Percentiles rank a stretch among this genome's conserved stretches.
Conservation (phyloP, 768 basidiomycete species). For the Kwoniella sp. region DNA sequence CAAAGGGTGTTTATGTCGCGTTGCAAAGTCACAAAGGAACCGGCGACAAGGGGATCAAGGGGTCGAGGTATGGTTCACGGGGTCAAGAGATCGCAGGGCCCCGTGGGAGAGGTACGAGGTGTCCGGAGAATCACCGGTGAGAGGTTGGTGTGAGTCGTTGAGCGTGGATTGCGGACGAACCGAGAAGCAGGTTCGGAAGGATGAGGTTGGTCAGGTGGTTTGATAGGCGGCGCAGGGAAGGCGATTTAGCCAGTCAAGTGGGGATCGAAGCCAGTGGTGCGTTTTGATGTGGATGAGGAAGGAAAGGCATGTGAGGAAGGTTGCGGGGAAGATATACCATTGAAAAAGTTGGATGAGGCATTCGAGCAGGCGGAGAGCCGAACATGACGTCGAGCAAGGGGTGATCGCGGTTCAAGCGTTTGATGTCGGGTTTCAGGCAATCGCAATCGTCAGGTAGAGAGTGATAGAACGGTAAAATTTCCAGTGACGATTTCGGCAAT, state of each 20-base stretch:
- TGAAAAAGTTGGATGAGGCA: not conserved
- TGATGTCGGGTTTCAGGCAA: not conserved
- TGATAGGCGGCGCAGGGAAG: not conserved
- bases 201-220: no score
- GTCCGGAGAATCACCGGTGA: no score
- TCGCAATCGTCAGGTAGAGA: not conserved
- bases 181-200: no score
- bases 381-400: conserved; percentile 6
- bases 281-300: no score
- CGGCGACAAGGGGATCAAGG: no score
- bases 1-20: not conserved
- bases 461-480: not conserved
- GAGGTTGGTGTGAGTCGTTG: no score
- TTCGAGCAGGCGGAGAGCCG: not conserved
- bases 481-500: not conserved
- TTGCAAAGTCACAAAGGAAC: no score
- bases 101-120: no score
- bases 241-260: not conserved
- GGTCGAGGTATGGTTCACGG: no score
- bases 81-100: no score
- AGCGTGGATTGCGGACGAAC: no score
- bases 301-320: no score
- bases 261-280: not conserved
- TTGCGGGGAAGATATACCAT: not conserved
- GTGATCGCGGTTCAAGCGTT: not conserved